Evolutionary conservation across 2,329 filamentous ascomycete species (phyloP), one percentile per base, ranked within the genome.

Genomic region (Neonectria faginata): DNA sequence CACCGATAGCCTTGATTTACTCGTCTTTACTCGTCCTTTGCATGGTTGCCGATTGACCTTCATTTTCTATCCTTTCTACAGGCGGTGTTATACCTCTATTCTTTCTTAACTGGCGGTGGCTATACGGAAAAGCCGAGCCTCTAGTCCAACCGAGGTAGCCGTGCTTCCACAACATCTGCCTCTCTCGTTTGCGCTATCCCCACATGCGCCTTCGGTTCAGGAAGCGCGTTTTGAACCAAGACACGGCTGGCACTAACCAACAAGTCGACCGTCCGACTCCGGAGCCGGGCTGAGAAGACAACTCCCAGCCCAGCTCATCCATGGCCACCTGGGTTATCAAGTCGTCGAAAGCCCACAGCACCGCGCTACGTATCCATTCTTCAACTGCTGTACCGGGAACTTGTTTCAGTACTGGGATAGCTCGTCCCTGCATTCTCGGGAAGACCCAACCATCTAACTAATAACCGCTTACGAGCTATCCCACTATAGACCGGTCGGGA

Each of bases 211-310:
- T 52, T 48, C 47, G 60, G 56, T 36, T 57, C 36, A 50, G 51
- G 60, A 59, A 66, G 55, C 64, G 59, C 55, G 64, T 70, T 70
- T 70, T 44, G 41, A 47, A 57, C 58, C 66, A 54, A 70, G 65
- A 70, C 64, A 65, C 60, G 53, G 47, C 67, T 68, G 64, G 62
- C 67, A 44, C 61, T 60, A 68, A 44, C 61, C 58, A 68, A 57
- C 51, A 47, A 57, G 31, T 33, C 55, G 44, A 27, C 39, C 52
- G 22, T 53, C 42, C 58, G 33, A 65, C 33, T 22, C 36, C 29
- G 33, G 39, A 57, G 33, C 33, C 54, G 39, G 36, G 31, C 51
- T 56, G 16, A 54, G 16, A 42, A 29, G 20, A 25, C 44, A 29
- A 41, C 31, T 51, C 36, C 22, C 42, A 29, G 50, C 42, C 31